Evolutionary conservation across 1,284 basidiomycete species (phyloP).

Genomic region (Austroboletus novae-zelandiae): DNA sequence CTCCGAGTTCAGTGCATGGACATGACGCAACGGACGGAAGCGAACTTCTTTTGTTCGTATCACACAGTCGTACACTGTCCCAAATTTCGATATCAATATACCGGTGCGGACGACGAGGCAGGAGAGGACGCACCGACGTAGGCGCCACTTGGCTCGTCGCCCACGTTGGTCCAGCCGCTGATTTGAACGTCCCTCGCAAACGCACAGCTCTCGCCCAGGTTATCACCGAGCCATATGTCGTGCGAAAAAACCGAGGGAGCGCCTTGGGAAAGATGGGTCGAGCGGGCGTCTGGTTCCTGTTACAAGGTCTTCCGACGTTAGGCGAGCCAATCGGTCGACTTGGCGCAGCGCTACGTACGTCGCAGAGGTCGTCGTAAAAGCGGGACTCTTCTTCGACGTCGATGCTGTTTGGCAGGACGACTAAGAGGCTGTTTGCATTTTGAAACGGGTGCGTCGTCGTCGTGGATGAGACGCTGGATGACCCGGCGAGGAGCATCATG

Average conservation of each 20-base stretch:
- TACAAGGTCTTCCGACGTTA: not conserved
- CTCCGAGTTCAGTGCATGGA: not conserved
- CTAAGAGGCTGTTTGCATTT: slow-evolving; percentile 23
- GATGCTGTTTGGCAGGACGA: slow-evolving; percentile 36
- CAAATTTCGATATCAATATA: not conserved
- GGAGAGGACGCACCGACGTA: slow-evolving; percentile 51
- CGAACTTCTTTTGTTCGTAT: slow-evolving; percentile 59
- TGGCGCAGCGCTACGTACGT: slow-evolving; percentile 26
- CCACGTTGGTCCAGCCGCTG: slow-evolving; percentile 66
- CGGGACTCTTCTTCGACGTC: slow-evolving; percentile 47
- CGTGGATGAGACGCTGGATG: not conserved
- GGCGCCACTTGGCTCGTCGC: slow-evolving; percentile 56
- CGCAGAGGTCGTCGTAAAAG: slow-evolving; percentile 47
- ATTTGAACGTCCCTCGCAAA: slow-evolving; percentile 66
- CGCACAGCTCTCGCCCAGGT: slow-evolving; percentile 46
- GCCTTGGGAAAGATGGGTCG: slow-evolving; percentile 31
- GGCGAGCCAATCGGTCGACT: not conserved
- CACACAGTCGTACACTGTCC: slow-evolving; percentile 59
- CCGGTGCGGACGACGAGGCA: not conserved
- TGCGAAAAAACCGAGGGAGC: slow-evolving; percentile 61
- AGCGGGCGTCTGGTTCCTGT: slow-evolving; percentile 23
- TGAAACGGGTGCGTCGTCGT: slow-evolving; percentile 21
- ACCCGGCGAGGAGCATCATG: not conserved
- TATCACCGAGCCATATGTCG: slow-evolving; percentile 62
- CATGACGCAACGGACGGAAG: not conserved